These are phyloP conservation scores for Nepenthes mirabilis DNA, from an alignment of 148 eudicot genomes.

Conservation along the genomic window DNA sequence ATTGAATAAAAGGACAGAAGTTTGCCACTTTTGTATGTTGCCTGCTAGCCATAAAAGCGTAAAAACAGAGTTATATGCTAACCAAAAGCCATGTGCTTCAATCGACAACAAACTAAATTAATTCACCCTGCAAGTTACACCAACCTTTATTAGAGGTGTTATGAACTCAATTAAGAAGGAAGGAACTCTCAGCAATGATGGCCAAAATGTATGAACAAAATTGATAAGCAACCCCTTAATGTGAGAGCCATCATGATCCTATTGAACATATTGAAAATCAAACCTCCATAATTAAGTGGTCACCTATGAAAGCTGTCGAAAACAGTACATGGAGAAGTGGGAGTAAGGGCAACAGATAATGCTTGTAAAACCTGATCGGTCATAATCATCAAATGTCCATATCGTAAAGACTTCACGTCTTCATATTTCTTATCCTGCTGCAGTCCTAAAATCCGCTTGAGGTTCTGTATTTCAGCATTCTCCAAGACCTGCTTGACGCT, in stretches of 20 bases:
- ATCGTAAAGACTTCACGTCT: constrained; percentile 49
- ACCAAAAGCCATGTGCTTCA: not conserved
- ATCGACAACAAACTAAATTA: not conserved
- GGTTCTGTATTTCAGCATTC: constrained; percentile 61
- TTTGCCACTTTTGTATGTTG: constrained; percentile 31
- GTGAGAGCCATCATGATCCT: constrained; percentile 99
- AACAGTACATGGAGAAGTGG: too few species aligned
- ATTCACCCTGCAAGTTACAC: not conserved
- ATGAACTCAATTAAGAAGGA: constrained; percentile 70
- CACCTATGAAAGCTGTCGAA: too few species aligned
- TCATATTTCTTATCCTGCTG: constrained; percentile 73
- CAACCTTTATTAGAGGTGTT: constrained; percentile 88
- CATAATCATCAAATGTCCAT: constrained; percentile 98
- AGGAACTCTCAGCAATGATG: constrained; percentile 74
- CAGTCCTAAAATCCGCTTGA: constrained; percentile 83
- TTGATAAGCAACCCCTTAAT: constrained; percentile 87
- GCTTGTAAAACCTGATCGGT: constrained; percentile 70
- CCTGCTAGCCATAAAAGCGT: constrained; percentile 28
- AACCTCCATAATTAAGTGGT: too few species aligned
- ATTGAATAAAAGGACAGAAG: constrained; percentile 56
- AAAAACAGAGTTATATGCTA: not conserved
- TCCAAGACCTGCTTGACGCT: constrained; percentile 62
- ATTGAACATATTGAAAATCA: constrained; percentile 1
- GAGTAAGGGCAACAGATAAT: too few species aligned
- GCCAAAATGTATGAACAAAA: constrained; percentile 94